Evolutionary conservation across 2,329 filamentous ascomycete genomes (phyloP).

Genomic region (Paramyrothecium sp.): DNA sequence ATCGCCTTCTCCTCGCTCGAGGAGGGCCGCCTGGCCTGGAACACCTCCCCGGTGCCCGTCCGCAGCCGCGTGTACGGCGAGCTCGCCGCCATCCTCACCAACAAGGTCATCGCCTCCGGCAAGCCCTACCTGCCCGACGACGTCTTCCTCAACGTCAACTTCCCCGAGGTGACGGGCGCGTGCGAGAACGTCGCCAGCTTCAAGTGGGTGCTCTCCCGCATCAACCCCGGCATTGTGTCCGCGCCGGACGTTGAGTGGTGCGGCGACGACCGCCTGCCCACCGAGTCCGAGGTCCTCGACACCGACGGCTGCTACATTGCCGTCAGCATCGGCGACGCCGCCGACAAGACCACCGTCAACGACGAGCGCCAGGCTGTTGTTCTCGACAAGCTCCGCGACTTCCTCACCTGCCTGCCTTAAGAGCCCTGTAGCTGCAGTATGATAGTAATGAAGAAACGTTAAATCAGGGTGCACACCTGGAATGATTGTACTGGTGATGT

Average conservation of each 20-base stretch:
- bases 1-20: conserved; percentile 65
- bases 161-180: conserved; percentile 47
- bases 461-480: background rate
- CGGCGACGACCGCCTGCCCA: conserved; percentile 53
- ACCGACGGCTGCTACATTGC: conserved; percentile 57
- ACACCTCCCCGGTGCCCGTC: conserved; percentile 48
- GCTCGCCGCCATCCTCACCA: conserved; percentile 57
- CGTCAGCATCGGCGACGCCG: conserved; percentile 61
- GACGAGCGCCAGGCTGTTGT: conserved; percentile 27
- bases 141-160: conserved; percentile 69
- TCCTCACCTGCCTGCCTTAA: conserved; percentile 25
- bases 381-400: conserved; percentile 26
- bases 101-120: conserved; percentile 52
- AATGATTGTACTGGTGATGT: too few relatives aligned
- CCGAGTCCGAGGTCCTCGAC: conserved; percentile 52
- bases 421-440: conserved; percentile 24
- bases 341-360: conserved; percentile 54
- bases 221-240: conserved; percentile 54
- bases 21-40: conserved; percentile 50
- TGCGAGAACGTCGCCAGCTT: conserved; percentile 56
- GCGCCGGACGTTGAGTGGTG: conserved; percentile 57
- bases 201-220: conserved; percentile 62
- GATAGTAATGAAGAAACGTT: background rate
- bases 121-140: conserved; percentile 61
- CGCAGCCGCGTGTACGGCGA: conserved; percentile 63